Conservation (phyloP, 2,329 filamentous ascomycete genomes). For the Trichoderma sp. region DNA sequence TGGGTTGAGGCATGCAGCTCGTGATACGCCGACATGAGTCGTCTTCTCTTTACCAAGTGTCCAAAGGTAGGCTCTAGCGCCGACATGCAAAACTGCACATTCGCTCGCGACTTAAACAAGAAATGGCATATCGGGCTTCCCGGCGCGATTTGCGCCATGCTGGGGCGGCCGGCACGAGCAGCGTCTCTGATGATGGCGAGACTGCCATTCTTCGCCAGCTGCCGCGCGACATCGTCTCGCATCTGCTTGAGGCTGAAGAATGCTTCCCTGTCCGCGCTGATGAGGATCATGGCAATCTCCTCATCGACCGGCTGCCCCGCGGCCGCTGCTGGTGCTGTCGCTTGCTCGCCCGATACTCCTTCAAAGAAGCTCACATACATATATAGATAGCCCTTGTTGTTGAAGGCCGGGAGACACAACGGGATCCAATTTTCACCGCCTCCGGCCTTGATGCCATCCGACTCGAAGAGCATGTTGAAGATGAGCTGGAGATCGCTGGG, state of each 20-base stretch:
- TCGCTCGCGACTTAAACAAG: conserved; percentile 88
- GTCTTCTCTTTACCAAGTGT: conserved; percentile 57
- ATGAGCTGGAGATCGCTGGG: conserved; percentile 93
- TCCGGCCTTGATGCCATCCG: conserved; percentile 83
- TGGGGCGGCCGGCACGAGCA: conserved; percentile 66
- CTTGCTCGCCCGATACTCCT: conserved; percentile 42
- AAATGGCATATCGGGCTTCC: conserved; percentile 84
- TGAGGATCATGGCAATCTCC: conserved; percentile 86
- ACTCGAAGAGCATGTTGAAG: conserved; percentile 99
- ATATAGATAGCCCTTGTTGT: conserved; percentile 93
- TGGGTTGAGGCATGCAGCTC: conserved; percentile 83
- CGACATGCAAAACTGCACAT: conserved; percentile 95
- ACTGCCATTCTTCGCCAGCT: conserved; percentile 72
- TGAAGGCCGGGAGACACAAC: conserved; percentile 92
- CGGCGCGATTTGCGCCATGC: conserved; percentile 71
- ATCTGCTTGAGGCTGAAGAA: conserved; percentile 85
- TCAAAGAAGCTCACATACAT: conserved; percentile 99
- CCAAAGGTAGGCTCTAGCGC: conserved; percentile 68
- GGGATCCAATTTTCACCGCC: conserved; percentile 97
- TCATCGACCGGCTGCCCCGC: conserved; percentile 66
- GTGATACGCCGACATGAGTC: conserved; percentile 81
- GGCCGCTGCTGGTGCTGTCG: conserved; percentile 49
- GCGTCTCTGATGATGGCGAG: conserved; percentile 72
- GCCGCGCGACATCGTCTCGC: conserved; percentile 60
- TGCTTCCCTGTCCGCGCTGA: conserved; percentile 87